phyloP scores from a whole-genome alignment of 257 asterid genomes.

The Forsythia suspensa region DNA sequence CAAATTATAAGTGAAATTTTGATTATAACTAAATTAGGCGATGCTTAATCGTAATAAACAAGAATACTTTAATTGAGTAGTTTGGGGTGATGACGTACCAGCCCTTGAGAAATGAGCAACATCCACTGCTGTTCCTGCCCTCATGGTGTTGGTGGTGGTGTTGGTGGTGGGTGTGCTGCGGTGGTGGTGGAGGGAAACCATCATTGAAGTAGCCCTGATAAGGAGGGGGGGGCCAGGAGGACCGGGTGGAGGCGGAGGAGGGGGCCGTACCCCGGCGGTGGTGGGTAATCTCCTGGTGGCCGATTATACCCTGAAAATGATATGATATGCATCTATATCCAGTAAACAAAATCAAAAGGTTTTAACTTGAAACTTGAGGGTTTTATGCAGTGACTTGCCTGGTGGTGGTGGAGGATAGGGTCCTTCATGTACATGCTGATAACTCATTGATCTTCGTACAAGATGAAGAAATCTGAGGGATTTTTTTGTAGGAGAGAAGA shows the following conservation, averaged over 20 bases:
- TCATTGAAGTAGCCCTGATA: conserved; percentile 44
- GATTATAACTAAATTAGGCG: neutral
- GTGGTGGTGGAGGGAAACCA: conserved; percentile 34
- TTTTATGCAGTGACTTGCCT: conserved; percentile 16
- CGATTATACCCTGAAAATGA: conserved; percentile 24
- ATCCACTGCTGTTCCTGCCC: conserved; percentile 6
- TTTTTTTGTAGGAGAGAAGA: neutral
- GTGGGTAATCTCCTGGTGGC: conserved; percentile 16
- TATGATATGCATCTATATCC: neutral
- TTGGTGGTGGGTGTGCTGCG: conserved; percentile 30
- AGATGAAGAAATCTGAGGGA: neutral
- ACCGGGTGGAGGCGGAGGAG: conserved; percentile 26
- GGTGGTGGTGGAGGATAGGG: conserved; percentile 36
- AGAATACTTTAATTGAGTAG: neutral
- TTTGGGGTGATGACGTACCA: conserved; percentile 24
- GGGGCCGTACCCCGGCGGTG: conserved; percentile 22
- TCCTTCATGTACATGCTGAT: conserved; percentile 37
- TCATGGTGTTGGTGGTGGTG: conserved; percentile 31
- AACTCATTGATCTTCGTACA: conserved; percentile 20
- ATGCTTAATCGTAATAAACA: neutral
- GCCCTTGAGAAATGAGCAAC: conserved; percentile 31
- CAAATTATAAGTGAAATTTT: neutral
- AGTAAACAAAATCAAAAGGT: neutral
- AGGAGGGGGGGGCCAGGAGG: conserved; percentile 18
- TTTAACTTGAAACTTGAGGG: neutral